Percentiles rank a stretch among this genome's conserved stretches.
Evolutionary conservation across 116 monocot genomes (phyloP).

Genomic region (Cymodocea nodosa): DNA sequence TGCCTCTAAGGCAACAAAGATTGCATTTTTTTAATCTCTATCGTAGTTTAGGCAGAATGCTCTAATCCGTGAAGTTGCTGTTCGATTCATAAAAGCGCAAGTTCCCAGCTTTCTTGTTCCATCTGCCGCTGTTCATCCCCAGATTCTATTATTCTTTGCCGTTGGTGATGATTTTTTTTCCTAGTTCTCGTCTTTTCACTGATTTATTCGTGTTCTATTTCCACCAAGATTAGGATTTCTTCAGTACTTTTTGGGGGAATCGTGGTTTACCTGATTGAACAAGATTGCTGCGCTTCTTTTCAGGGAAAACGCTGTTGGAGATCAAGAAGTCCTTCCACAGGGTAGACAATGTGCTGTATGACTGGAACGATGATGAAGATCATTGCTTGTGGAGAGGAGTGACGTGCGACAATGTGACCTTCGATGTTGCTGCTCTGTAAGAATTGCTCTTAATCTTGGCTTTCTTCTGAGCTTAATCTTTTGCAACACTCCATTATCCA

Average conservation of each 20-base stretch:
- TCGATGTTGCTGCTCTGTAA: slow-evolving; percentile 73
- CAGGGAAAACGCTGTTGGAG: slow-evolving; percentile 46
- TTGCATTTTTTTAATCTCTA: slow-evolving; percentile 2
- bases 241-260: background rate
- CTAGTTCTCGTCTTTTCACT: background rate
- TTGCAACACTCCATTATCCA: no score
- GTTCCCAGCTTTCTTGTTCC: background rate
- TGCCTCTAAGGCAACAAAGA: background rate
- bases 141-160: no score
- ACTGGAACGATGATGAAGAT: slow-evolving; percentile 55
- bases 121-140: background rate
- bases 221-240: background rate
- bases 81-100: background rate
- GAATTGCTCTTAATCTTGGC: background rate
- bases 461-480: background rate
- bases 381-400: slow-evolving; percentile 92
- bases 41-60: background rate
- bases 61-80: background rate
- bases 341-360: slow-evolving; percentile 57
- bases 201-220: background rate
- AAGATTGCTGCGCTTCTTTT: background rate
- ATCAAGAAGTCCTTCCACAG: slow-evolving; percentile 83
- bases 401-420: slow-evolving; percentile 73
- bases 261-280: no score
- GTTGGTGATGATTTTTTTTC: no score